Evolutionary conservation across 352 stramenopile species (phyloP).

Genomic region (Globisporangium cederbergense): DNA sequence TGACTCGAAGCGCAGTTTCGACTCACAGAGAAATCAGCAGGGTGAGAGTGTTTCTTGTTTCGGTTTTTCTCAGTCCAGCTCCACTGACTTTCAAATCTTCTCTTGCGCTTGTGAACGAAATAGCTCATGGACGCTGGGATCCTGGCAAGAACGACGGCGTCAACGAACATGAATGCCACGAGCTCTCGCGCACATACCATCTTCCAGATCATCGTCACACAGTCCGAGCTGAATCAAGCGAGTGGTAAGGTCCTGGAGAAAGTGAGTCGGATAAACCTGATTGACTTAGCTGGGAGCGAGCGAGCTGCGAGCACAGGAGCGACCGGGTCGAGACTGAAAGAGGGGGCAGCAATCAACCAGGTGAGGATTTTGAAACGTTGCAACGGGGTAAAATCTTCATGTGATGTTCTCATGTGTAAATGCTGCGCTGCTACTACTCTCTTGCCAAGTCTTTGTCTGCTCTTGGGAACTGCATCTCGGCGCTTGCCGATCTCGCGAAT

Average conservation of each 20-base stretch:
- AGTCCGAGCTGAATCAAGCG: constrained; percentile 66
- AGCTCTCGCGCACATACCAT: constrained; percentile 82
- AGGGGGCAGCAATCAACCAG: constrained; percentile 94
- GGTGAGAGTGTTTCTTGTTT: constrained; percentile 16
- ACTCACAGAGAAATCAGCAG: constrained; percentile 79
- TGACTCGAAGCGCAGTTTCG: constrained; percentile 77
- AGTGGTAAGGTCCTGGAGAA: constrained; percentile 81
- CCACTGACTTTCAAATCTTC: background rate
- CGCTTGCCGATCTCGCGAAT: constrained; percentile 81
- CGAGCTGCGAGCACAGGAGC: constrained; percentile 87
- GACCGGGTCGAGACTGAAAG: constrained; percentile 85
- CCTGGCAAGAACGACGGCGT: constrained; percentile 73
- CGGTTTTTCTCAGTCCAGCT: background rate
- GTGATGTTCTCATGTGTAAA: background rate
- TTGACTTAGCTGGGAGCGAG: constrained; percentile 92
- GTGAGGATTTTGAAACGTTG: constrained; percentile 14
- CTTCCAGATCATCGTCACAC: constrained; percentile 83
- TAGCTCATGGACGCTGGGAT: constrained; percentile 86
- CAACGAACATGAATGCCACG: constrained; percentile 87
- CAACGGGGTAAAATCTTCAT: background rate
- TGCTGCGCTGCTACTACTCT: background rate
- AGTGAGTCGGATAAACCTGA: constrained; percentile 85
- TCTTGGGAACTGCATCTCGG: constrained; percentile 91
- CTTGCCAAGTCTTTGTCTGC: constrained; percentile 70
- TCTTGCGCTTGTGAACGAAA: background rate